Conservation (phyloP, 805 yeast genomes). For the Cyberlindnera bimundalis region DNA sequence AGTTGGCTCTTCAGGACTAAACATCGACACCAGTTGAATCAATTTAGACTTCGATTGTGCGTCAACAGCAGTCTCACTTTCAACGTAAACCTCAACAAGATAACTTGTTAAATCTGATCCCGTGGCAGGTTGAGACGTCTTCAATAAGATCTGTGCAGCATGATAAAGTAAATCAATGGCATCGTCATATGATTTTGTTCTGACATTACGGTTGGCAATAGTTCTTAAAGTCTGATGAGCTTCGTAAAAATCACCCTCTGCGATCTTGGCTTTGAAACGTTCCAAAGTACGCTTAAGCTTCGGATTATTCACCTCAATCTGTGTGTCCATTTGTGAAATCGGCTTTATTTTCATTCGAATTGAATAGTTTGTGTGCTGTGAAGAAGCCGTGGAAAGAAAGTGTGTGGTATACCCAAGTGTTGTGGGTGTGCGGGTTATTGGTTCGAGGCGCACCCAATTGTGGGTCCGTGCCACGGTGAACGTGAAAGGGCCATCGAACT, state of each 20-base stretch:
- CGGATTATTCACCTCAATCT: constrained; percentile 21
- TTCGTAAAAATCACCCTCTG: constrained; percentile 78
- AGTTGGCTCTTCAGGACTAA: constrained; percentile 52
- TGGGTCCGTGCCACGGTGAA: too few species aligned
- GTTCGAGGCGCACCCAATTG: too few species aligned
- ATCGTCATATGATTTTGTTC: constrained; percentile 59
- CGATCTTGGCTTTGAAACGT: constrained; percentile 65
- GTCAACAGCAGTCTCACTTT: constrained; percentile 41
- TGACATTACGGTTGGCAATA: constrained; percentile 78
- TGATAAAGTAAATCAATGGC: constrained; percentile 73
- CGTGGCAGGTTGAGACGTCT: constrained; percentile 72
- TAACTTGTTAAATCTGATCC: constrained; percentile 75
- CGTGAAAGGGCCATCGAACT: too few species aligned
- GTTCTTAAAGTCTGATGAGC: constrained; percentile 95
- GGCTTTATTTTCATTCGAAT: too few species aligned
- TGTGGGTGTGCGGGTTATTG: too few species aligned
- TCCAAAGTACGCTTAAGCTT: constrained; percentile 58
- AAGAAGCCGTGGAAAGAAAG: too few species aligned
- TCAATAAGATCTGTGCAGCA: constrained; percentile 65
- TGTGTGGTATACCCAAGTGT: too few species aligned
- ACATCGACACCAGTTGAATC: constrained; percentile 43
- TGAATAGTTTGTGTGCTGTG: too few species aligned
- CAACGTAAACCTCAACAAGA: constrained; percentile 64
- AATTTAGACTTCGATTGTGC: constrained; percentile 44
- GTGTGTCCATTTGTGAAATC: constrained; percentile 17